phyloP scores from a whole-genome alignment of 140 eudicot genomes.

The Oenanthe javanica region DNA sequence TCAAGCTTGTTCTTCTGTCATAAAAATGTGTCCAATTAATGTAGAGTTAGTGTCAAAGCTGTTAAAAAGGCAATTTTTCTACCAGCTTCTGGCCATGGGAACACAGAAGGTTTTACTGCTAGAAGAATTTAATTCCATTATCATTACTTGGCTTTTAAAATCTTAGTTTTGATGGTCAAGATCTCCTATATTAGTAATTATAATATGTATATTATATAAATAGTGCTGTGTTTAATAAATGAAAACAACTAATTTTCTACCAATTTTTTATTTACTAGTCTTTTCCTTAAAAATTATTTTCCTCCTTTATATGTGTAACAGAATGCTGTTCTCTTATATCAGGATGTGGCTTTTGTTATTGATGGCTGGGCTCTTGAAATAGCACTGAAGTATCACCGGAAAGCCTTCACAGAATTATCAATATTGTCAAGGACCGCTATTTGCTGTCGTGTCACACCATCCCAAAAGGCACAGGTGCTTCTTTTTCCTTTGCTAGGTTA shows the following conservation, averaged over 20 bases:
- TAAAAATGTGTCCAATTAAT: neutral
- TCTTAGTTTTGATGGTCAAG: neutral
- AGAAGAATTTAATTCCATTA: neutral
- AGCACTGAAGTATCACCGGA: conserved; percentile 69
- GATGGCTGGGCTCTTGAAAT: conserved; percentile 99
- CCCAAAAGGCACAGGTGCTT: conserved; percentile 90
- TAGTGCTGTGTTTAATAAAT: neutral
- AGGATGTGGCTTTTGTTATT: conserved; percentile 96
- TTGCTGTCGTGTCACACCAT: conserved; percentile 97
- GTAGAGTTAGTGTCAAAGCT: neutral
- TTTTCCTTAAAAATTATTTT: neutral
- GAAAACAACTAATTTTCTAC: neutral
- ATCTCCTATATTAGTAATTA: neutral
- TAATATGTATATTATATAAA: neutral
- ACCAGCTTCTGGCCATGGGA: neutral
- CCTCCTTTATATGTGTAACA: neutral
- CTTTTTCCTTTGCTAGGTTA: neutral
- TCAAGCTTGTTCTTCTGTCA: neutral
- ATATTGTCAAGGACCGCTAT: conserved; percentile 91
- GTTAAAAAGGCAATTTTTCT: neutral
- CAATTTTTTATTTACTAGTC: neutral
- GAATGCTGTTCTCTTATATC: conserved; percentile 10
- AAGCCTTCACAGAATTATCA: conserved; percentile 89
- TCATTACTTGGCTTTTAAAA: neutral
- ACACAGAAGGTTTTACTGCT: neutral